A percentile compares a stretch with the other conserved stretches of the same genome.
These are phyloP conservation scores for Clarireedia hainanense DNA, from an alignment of 2,329 filamentous ascomycete genomes.

Conservation along the genomic window DNA sequence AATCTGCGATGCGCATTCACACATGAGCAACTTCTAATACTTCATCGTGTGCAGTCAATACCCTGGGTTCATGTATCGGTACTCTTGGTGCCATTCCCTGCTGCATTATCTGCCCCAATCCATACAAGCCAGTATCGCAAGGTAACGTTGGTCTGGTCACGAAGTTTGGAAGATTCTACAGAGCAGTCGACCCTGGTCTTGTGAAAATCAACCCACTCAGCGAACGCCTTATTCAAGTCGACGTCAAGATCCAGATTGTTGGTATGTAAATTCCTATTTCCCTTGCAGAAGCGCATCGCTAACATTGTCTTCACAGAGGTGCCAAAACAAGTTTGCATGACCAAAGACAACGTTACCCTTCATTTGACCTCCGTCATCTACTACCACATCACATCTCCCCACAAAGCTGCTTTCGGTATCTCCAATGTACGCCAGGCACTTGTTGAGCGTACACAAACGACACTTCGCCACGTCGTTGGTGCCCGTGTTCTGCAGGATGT, in stretches of 20 bases:
- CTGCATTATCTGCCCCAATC: slow-evolving; percentile 89
- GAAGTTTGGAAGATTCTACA: slow-evolving; percentile 91
- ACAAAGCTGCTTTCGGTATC: slow-evolving; percentile 97
- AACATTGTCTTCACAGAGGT: slow-evolving; percentile 50
- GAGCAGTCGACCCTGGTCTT: slow-evolving; percentile 91
- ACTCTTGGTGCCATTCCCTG: slow-evolving; percentile 81
- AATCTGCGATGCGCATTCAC: background rate
- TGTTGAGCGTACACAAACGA: slow-evolving; percentile 95
- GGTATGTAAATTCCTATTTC: slow-evolving; percentile 32
- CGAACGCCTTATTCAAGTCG: slow-evolving; percentile 82
- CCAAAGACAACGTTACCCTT: slow-evolving; percentile 96
- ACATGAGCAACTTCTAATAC: background rate
- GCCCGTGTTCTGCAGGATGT: slow-evolving; percentile 95
- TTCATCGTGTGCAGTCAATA: slow-evolving; percentile 47
- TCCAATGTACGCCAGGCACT: slow-evolving; percentile 92
- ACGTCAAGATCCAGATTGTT: slow-evolving; percentile 99
- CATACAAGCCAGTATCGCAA: slow-evolving; percentile 85
- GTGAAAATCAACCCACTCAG: slow-evolving; percentile 96
- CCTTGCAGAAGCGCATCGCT: background rate
- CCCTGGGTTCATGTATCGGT: slow-evolving; percentile 66
- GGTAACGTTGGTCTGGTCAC: slow-evolving; percentile 94
- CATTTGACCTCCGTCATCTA: slow-evolving; percentile 96
- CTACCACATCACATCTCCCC: slow-evolving; percentile 92
- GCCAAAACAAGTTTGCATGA: slow-evolving; percentile 96
- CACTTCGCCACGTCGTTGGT: slow-evolving; percentile 90